Evolutionary conservation across 805 yeast species (phyloP), one percentile per base, ranked within the genome.

Genomic region (Cyberlindnera euphorbiae): DNA sequence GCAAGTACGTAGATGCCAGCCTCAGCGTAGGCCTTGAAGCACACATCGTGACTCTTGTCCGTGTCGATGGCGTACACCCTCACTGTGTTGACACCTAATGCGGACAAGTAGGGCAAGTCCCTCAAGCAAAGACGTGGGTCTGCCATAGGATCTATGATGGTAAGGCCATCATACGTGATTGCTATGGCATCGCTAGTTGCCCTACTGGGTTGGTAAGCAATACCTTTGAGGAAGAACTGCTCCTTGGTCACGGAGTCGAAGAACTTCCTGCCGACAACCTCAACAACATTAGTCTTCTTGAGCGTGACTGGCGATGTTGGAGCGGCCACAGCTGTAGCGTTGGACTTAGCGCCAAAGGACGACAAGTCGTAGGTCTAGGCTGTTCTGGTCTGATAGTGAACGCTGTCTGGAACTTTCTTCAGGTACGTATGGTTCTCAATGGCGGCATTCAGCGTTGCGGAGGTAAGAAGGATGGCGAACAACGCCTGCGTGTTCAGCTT

Each of bases 1-100:
- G 95, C 80, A 53, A 93, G 64, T 21, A 90, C 86, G 57, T 93
- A 93, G 51, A 93, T 89, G 35, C 96, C 97, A 38, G 90, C 94
- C 17, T 83, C 84, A 39, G 71, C 71, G 39, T 85, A 73, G 10
- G 77, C 70, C 32, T 72, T 49, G 88, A 89, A 84, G 64, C 96
- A 88, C 16, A 60, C 74, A 53, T 77, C 81, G 64, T 90, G 97
- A 53, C 77, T 67, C 41, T 67, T 64, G 1, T 71, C 60, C 13
- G 90, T 79, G 62, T 89, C 81, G 35, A 90, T 73, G 26, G 95
- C 87, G 55, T 89, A 90, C 2, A 90, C 94, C 54, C 97, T 74
- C 38, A 90, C 66, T 9, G 82, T 77, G 58, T 90, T 90, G 37
- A 93, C 74, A 35, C 76, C 74, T 33, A 89, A 69, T 14, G 78